Percentiles rank a stretch among this genome's conserved stretches.
These are phyloP conservation scores for Phtheirospermum japonicum DNA, from an alignment of 257 asterid species.

Conservation along the genomic window DNA sequence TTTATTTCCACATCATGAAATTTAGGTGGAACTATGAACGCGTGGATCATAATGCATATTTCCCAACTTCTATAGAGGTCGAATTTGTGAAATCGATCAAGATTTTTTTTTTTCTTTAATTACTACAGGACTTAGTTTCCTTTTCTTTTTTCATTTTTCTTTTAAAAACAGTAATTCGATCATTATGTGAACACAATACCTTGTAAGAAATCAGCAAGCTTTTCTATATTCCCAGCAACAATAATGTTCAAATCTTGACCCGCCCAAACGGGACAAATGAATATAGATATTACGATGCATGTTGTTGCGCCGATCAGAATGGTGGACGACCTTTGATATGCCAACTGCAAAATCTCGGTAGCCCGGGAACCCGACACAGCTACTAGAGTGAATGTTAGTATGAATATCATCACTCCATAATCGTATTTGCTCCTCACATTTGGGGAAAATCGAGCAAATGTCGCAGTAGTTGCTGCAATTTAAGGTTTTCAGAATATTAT, in stretches of 20 bases:
- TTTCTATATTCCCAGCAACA: slow-evolving; percentile 41
- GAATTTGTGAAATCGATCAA: too few relatives aligned
- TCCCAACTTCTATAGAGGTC: too few relatives aligned
- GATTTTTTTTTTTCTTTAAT: too few relatives aligned
- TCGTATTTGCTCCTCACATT: slow-evolving; percentile 55
- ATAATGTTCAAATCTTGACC: slow-evolving; percentile 67
- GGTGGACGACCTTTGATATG: slow-evolving; percentile 53
- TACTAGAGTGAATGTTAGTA: slow-evolving; percentile 61
- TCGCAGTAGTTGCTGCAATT: slow-evolving; percentile 19
- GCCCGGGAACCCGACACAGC: slow-evolving; percentile 66
- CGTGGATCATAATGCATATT: too few relatives aligned
- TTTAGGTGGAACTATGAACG: too few relatives aligned
- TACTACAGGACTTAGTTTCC: too few relatives aligned
- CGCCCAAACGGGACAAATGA: slow-evolving; percentile 72
- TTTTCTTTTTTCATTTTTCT: too few relatives aligned
- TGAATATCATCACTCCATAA: slow-evolving; percentile 63
- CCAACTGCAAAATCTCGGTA: slow-evolving; percentile 40
- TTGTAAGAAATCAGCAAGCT: slow-evolving; percentile 50
- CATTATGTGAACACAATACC: slow-evolving; percentile 29
- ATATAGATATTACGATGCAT: slow-evolving; percentile 52
- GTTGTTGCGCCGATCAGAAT: slow-evolving; percentile 55
- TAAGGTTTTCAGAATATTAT: neutral
- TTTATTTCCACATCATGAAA: too few relatives aligned
- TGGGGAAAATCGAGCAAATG: slow-evolving; percentile 58
- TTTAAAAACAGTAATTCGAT: too few relatives aligned